Evolutionary conservation across 768 basidiomycete genomes (phyloP), one percentile per base, ranked within the genome.

Genomic region (Infundibulicybe gibba): DNA sequence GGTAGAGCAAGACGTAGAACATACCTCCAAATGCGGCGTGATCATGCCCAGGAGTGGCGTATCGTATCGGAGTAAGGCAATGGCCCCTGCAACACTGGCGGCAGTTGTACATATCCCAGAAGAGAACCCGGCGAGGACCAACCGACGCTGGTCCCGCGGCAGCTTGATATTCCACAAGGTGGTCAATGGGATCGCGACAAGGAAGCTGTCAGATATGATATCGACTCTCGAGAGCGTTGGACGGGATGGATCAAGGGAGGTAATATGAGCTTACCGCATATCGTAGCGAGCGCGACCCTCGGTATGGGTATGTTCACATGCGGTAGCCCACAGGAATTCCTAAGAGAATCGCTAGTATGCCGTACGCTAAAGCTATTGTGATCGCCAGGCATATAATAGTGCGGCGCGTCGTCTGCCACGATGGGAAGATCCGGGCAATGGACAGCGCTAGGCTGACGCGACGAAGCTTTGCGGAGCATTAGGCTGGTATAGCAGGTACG

Each of bases 161-260:
- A 51, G 48, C 19, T 41, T 48, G 32, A 33, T 20, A 25, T 40
- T 32, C 46, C 46, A 51, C n/a, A 51, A 39, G 40, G 42, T 47
- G 13, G 32, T 35, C n/a, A 51, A n/a, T 12, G 49, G 49, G 17
- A 47, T 31, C 20, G 38, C 14, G 30, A 47, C 37, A 19, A 51
- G 49, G 13, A 51, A 21, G 16, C 47, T 25, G 25, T 51, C 49
- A 40, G 45, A 38, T 31, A 51, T 16, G n/a, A 51, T 41, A 32
- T 51, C 49, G 21, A 41, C 49, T 51, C 25, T 25, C 25, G 25
- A 3, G 10, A 10, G 17, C 6, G 10, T 38, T n/a, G 35, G 10
- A 19, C 10, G 35, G 3, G n/a, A 38, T 6, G 4, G 6, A 38
- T 19, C 17, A 38, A 38, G 14, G 4, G 4, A 38, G 14, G 35